These are phyloP conservation scores for Entomophthora muscae DNA, from an alignment of 371 early-diverging fungal genomes.

Conservation along the genomic window DNA sequence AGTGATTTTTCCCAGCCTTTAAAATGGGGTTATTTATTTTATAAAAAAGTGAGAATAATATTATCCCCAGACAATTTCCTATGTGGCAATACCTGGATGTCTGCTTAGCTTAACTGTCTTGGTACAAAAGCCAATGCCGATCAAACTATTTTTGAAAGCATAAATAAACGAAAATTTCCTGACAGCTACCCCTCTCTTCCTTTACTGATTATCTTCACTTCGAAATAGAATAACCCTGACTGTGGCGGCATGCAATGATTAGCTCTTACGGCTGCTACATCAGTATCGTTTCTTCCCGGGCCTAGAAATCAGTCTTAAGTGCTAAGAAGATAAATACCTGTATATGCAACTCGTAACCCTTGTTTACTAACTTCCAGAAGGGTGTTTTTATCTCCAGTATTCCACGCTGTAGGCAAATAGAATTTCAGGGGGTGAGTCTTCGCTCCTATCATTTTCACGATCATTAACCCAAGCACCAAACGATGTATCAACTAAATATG, in stretches of 20 bases:
- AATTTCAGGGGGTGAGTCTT: not conserved
- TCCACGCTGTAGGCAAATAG: slow-evolving; percentile 40
- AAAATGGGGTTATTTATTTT: not conserved
- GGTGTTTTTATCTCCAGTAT: slow-evolving; percentile 32
- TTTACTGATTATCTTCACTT: slow-evolving; percentile 63
- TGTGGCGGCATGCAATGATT: slow-evolving; percentile 70
- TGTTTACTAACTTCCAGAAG: slow-evolving; percentile 30
- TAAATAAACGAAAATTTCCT: not conserved
- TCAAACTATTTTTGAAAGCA: slow-evolving; percentile 25
- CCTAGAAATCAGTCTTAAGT: slow-evolving; percentile 24
- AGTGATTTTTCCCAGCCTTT: slow-evolving; percentile 58
- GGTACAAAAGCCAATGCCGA: slow-evolving; percentile 72
- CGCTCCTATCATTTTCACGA: not conserved
- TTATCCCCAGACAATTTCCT: no score
- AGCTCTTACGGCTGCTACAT: slow-evolving; percentile 70
- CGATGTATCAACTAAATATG: not conserved
- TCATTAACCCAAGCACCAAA: not conserved
- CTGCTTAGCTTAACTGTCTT: slow-evolving; percentile 30
- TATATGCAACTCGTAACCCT: slow-evolving; percentile 33
- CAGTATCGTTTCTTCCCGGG: slow-evolving; percentile 51
- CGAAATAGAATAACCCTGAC: slow-evolving; percentile 82
- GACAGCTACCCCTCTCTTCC: slow-evolving; percentile 62
- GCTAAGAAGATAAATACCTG: slow-evolving; percentile 19
- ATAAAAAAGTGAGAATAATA: not conserved
- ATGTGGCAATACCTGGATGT: slow-evolving; percentile 44